phyloP scores from a whole-genome alignment of 176 grass and related monocot genomes.

The Coix lacrymajobi region DNA sequence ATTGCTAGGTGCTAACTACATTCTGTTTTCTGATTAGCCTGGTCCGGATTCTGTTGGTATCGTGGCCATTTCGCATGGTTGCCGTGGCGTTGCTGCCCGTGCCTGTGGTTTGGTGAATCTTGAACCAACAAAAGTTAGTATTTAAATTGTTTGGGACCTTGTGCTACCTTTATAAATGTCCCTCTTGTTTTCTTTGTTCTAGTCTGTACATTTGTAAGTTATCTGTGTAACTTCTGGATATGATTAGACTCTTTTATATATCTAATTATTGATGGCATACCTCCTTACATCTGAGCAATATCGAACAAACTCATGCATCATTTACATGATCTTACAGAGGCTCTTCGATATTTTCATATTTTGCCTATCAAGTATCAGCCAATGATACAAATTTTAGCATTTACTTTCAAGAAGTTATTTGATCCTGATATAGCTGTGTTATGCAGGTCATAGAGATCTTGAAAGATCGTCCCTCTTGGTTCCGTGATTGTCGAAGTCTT shows the following conservation, averaged over 20 bases:
- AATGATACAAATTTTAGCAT: background rate
- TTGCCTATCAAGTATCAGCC: background rate
- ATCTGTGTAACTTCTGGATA: constrained; percentile 1
- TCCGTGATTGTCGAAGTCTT: constrained; percentile 86
- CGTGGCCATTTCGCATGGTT: constrained; percentile 90
- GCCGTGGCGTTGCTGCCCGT: constrained; percentile 85
- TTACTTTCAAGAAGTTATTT: background rate
- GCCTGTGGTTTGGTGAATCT: constrained; percentile 98
- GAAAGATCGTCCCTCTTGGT: constrained; percentile 94
- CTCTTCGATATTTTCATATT: background rate
- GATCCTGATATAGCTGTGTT: constrained; percentile 28
- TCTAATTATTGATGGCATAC: background rate
- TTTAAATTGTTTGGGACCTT: background rate
- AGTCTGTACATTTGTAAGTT: background rate
- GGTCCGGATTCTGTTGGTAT: constrained; percentile 99
- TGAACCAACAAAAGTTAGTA: constrained; percentile 84
- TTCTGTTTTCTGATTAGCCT: constrained; percentile 56
- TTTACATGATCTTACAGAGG: background rate
- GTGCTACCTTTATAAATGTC: background rate
- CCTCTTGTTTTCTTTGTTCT: background rate
- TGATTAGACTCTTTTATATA: background rate
- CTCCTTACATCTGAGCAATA: background rate
- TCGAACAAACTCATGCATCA: background rate
- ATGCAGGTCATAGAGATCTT: constrained; percentile 80
- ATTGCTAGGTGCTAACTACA: background rate